Evolutionary conservation across 441 rosid species (phyloP), one percentile per base, ranked within the genome.

Genomic region (Capsella rubella): DNA sequence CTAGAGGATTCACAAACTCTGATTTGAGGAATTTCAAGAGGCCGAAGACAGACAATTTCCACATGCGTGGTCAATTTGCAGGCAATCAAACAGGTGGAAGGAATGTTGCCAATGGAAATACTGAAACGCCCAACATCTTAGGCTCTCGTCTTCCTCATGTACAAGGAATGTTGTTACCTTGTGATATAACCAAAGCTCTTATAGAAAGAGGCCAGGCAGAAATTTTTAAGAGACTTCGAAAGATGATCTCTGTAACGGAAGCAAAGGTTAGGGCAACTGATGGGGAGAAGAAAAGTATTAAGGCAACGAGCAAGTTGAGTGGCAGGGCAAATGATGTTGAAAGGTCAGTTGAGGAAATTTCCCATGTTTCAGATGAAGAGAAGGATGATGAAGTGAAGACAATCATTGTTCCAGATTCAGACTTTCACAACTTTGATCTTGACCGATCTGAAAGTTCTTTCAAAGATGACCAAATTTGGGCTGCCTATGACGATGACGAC

Each of bases 391-490:
- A 58, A 53, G 72, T 66, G 16, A 40, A 80, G 67, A 45, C 77
- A 3, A 93, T 91, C 15, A 82, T 63, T 79, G 98, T 96, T 64
- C 97, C 97, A 11, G 97, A 96, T 87, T 78, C 97, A 12, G 98
- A 91, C 80, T 93, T 96, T 77, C 95, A 96, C 80, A 86, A 89
- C 77, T 93, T 96, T 51, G 97, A 91, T 75, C 74, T 85, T 79
- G 91, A 85, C 75, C 83, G 95, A 65, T 75, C 89, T 45, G 99
- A 96, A 74, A 80, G 25, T 56, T 84, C 94, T 27, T 93, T 96
- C 79, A 80, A 50, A 50, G 93, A 77, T 13, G 87, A 91, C 71
- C 86, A 91, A 80, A 87, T 95, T 50, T 95, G 96, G 99, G 98
- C 97, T 67, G 99, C 92, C 7, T 93, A 95, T 69, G 99, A 95